phyloP scores from a whole-genome alignment of 169 alveolate species.

The Eimeria praecox region DNA sequence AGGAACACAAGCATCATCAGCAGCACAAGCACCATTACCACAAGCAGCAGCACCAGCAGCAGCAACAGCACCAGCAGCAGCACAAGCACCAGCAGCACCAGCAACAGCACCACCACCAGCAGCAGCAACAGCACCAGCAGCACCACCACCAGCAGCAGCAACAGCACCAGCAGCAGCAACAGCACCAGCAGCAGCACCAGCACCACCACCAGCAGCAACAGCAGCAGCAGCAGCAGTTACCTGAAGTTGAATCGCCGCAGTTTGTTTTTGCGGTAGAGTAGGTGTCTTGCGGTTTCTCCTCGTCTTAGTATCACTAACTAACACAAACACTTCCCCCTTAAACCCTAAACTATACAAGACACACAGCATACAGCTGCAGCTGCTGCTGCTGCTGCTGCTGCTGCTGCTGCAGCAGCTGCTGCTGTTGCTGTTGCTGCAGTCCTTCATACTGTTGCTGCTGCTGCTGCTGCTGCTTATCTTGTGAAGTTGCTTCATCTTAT shows the following conservation, averaged over 20 bases:
- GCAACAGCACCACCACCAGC: background rate
- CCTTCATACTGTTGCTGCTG: slow-evolving; percentile 14
- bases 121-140: background rate
- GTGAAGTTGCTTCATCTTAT: slow-evolving; percentile 11
- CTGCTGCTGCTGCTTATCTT: background rate
- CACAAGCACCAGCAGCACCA: background rate
- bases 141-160: background rate
- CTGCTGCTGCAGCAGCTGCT: background rate
- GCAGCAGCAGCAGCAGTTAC: slow-evolving; percentile 29
- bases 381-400: slow-evolving; percentile 1
- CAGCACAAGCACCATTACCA: background rate
- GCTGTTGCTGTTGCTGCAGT: slow-evolving; percentile 2
- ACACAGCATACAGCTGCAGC: slow-evolving; percentile 16
- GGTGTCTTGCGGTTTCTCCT: background rate
- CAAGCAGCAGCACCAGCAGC: background rate
- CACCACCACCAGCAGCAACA: slow-evolving; percentile 17
- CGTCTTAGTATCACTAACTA: slow-evolving; percentile 21
- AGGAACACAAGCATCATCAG: background rate
- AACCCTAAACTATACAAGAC: background rate
- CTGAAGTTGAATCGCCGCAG: slow-evolving; percentile 29
- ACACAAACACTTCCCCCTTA: background rate
- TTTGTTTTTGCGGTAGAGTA: slow-evolving; percentile 13
- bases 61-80: background rate
- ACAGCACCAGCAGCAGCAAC: background rate
- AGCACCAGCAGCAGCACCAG: slow-evolving; percentile 7